Evolutionary conservation across 2,329 filamentous ascomycete genomes (phyloP).

Genomic region (Arachnomyces sp.): DNA sequence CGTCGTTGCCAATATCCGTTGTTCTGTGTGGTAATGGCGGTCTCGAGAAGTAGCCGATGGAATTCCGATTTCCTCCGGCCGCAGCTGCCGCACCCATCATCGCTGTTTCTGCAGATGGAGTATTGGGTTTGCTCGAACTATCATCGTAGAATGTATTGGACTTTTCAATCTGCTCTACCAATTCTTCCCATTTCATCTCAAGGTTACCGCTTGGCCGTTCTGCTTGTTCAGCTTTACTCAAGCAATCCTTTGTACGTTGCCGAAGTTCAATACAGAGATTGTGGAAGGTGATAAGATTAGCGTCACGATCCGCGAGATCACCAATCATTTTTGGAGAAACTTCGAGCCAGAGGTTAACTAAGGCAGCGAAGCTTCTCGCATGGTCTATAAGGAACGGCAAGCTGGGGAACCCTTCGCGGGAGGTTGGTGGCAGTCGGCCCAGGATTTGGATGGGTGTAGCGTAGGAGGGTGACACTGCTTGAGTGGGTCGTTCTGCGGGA

Average conservation of each 20-base stretch:
- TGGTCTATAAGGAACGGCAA: constrained; percentile 90
- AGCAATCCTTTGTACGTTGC: constrained; percentile 37
- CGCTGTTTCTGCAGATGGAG: constrained; percentile 27
- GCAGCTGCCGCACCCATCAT: constrained; percentile 22
- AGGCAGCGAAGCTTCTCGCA: constrained; percentile 70
- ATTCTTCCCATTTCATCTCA: constrained; percentile 42
- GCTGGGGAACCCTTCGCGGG: constrained; percentile 85
- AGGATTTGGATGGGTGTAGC: constrained; percentile 88
- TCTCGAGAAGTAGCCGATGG: constrained; percentile 33
- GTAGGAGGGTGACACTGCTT: constrained; percentile 70
- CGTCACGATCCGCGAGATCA: constrained; percentile 32
- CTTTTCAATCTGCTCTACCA: constrained; percentile 41
- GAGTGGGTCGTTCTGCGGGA: constrained; percentile 58
- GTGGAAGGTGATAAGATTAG: constrained; percentile 35
- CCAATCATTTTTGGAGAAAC: constrained; percentile 31
- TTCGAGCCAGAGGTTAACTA: constrained; percentile 56
- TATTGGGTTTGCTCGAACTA: constrained; percentile 28
- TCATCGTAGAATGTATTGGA: constrained; percentile 35
- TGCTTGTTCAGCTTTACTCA: constrained; percentile 40
- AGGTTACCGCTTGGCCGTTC: constrained; percentile 39
- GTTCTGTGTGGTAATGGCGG: constrained; percentile 31
- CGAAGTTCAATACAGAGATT: constrained; percentile 34
- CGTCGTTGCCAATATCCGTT: constrained; percentile 28
- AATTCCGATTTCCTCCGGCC: constrained; percentile 30
- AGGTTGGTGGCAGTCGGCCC: constrained; percentile 66